Evolutionary conservation across 257 asterid species (phyloP).

Genomic region (Leptodermis oblonga): DNA sequence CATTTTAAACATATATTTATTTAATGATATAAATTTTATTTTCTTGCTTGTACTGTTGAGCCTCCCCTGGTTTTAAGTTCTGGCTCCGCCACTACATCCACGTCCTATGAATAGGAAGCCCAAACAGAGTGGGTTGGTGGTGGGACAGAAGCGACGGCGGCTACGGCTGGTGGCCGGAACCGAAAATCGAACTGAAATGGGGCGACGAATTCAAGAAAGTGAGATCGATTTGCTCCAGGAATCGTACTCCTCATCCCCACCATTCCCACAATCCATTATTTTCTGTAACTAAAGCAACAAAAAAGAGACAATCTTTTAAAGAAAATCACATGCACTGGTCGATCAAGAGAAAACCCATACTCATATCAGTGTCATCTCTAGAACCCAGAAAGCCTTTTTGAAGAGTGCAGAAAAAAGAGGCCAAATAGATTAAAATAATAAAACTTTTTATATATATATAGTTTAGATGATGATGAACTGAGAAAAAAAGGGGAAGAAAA

Average conservation of each 20-base stretch:
- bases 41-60: too few species aligned
- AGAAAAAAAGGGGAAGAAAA: constrained; percentile 9
- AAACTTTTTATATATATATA: too few species aligned
- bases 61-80: too few species aligned
- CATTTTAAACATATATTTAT: too few species aligned
- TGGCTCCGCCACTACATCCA: too few species aligned
- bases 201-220: constrained; percentile 38
- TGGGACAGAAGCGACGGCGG: constrained; percentile 25
- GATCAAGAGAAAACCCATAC: constrained; percentile 13
- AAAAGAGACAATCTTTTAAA: constrained; percentile 10
- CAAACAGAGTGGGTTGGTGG: constrained; percentile 38
- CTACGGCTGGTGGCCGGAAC: constrained; percentile 20
- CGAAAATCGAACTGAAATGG: constrained; percentile 32
- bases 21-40: too few species aligned
- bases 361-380: constrained; percentile 21
- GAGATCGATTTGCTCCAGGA: constrained; percentile 49
- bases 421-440: background rate
- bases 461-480: constrained; percentile 1
- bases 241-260: constrained; percentile 62
- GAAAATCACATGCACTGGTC: too few species aligned
- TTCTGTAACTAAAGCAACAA: background rate
- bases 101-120: constrained; percentile 30
- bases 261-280: constrained; percentile 76
- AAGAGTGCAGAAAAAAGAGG: background rate
- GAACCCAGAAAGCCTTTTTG: background rate